Evolutionary conservation across 2,329 filamentous ascomycete species (phyloP).

Genomic region (Colletotrichum sp.): DNA sequence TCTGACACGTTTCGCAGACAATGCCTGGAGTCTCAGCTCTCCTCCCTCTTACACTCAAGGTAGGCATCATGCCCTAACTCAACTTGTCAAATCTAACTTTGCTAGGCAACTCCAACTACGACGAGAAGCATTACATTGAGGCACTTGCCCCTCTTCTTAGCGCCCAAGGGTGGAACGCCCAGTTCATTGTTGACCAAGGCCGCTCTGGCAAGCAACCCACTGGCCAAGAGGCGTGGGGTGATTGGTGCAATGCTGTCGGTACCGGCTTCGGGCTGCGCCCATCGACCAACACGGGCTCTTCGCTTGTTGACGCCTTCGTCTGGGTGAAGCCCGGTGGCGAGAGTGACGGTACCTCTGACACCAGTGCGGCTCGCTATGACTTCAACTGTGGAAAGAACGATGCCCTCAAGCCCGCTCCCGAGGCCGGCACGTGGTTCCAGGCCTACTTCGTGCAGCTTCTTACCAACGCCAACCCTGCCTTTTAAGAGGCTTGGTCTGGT

Average conservation of each 20-base stretch:
- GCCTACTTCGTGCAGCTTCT: slow-evolving; percentile 64
- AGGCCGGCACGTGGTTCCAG: slow-evolving; percentile 73
- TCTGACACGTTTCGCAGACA: slow-evolving; percentile 39
- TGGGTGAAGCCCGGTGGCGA: slow-evolving; percentile 74
- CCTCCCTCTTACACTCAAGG: slow-evolving; percentile 50
- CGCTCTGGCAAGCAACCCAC: slow-evolving; percentile 60
- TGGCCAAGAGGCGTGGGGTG: slow-evolving; percentile 64
- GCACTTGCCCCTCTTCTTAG: slow-evolving; percentile 70
- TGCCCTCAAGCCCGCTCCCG: slow-evolving; percentile 68
- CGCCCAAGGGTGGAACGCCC: slow-evolving; percentile 45
- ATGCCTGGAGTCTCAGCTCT: slow-evolving; percentile 46
- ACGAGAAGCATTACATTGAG: slow-evolving; percentile 60
- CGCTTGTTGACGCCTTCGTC: slow-evolving; percentile 68
- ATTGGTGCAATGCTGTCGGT: slow-evolving; percentile 71
- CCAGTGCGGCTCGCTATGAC: slow-evolving; percentile 55
- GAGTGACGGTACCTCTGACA: slow-evolving; percentile 57
- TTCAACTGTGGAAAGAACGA: slow-evolving; percentile 57
- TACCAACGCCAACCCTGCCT: slow-evolving; percentile 59
- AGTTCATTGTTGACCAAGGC: slow-evolving; percentile 56
- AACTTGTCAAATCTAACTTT: slow-evolving; percentile 25
- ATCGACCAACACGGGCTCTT: slow-evolving; percentile 63
- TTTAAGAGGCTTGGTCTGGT: slow-evolving; percentile 26
- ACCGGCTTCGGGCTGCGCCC: slow-evolving; percentile 71
- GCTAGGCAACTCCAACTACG: slow-evolving; percentile 52
- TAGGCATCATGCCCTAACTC: slow-evolving; percentile 4